Evolutionary conservation across 116 monocot genomes (phyloP).

Genomic region (Papilionanthe hybrid): DNA sequence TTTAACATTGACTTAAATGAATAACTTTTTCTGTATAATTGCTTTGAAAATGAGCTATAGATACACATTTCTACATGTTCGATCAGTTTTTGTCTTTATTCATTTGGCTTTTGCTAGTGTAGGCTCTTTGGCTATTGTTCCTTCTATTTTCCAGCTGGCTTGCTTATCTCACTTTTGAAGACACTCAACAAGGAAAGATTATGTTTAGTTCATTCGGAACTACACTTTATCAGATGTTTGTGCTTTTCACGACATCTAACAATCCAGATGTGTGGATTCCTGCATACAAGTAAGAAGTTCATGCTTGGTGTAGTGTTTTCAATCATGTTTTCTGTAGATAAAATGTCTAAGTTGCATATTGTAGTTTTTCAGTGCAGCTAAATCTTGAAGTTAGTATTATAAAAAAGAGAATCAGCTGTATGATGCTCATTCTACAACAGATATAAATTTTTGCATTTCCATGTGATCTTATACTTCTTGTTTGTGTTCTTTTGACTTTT

Average conservation of each 20-base stretch:
- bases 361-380: not conserved
- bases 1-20: not conserved
- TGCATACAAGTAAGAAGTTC: slow-evolving; percentile 84
- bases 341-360: not conserved
- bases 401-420: not conserved
- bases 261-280: slow-evolving; percentile 99
- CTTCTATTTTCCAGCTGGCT: slow-evolving; percentile 90
- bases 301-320: not conserved
- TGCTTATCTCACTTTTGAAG: slow-evolving; percentile 97
- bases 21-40: not conserved
- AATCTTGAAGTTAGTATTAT: not conserved
- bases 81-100: slow-evolving; percentile 3
- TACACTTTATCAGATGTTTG: slow-evolving; percentile 95
- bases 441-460: not conserved
- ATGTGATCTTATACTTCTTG: not conserved
- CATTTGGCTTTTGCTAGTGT: slow-evolving; percentile 23
- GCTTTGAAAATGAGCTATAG: not conserved
- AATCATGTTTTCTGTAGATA: not conserved
- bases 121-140: slow-evolving; percentile 86
- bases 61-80: slow-evolving; percentile 1
- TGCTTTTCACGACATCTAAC: slow-evolving; percentile 97
- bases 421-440: not conserved
- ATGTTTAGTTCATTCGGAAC: slow-evolving; percentile 68
- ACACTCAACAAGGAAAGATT: slow-evolving; percentile 78
- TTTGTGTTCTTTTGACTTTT: not conserved